Evolutionary conservation across 75 land plant species (phyloP).

Genomic region (Chamaecyparis obtusa): DNA sequence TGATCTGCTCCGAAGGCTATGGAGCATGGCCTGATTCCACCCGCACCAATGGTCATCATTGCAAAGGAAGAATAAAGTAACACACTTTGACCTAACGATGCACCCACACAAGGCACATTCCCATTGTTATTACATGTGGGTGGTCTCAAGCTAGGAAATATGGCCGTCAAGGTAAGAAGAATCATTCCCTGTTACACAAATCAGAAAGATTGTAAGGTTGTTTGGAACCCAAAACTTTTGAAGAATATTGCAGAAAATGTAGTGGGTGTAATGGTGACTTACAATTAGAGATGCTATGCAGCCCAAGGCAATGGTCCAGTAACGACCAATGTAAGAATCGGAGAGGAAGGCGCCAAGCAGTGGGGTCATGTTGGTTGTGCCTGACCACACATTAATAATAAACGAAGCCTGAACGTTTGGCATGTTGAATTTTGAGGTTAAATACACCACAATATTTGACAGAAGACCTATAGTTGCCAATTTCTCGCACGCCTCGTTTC

Average conservation of each 20-base stretch:
- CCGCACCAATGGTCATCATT: slow-evolving; percentile 48
- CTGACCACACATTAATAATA: slow-evolving; percentile 41
- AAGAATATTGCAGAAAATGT: too few relatives aligned
- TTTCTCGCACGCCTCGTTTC: slow-evolving; percentile 74
- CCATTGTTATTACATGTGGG: slow-evolving; percentile 19
- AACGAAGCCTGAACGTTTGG: slow-evolving; percentile 43
- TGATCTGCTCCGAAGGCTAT: slow-evolving; percentile 58
- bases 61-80: slow-evolving; percentile 34
- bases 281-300: too few relatives aligned
- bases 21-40: slow-evolving; percentile 61
- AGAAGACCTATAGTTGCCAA: slow-evolving; percentile 54
- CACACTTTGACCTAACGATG: slow-evolving; percentile 33
- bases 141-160: slow-evolving; percentile 45
- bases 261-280: too few relatives aligned
- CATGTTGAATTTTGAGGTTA: slow-evolving; percentile 38
- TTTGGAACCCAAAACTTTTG: too few relatives aligned
- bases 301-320: too few relatives aligned
- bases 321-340: slow-evolving; percentile 47
- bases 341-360: slow-evolving; percentile 49
- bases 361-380: slow-evolving; percentile 45
- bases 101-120: slow-evolving; percentile 8
- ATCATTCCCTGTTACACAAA: slow-evolving; percentile 17
- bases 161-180: slow-evolving; percentile 52
- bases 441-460: slow-evolving; percentile 59
- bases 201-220: too few relatives aligned